These are phyloP conservation scores for Trametes villosa DNA, from an alignment of 768 basidiomycete species.

Conservation along the genomic window DNA sequence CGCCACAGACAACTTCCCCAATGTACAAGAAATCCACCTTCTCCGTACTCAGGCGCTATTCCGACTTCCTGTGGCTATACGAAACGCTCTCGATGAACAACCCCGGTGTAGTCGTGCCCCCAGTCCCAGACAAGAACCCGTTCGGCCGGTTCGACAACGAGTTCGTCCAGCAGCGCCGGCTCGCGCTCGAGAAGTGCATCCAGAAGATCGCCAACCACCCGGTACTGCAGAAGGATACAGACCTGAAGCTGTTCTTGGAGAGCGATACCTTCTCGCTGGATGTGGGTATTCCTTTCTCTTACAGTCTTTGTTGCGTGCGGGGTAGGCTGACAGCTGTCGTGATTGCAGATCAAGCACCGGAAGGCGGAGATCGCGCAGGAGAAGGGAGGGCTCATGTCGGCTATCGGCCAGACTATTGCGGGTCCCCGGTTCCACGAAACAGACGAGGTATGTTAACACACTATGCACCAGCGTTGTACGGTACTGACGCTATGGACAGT, in stretches of 20 bases:
- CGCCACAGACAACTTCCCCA: slow-evolving; percentile 77
- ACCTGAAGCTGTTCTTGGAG: slow-evolving; percentile 89
- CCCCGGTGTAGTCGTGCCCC: slow-evolving; percentile 96
- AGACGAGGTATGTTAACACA: slow-evolving; percentile 65
- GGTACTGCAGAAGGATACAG: slow-evolving; percentile 83
- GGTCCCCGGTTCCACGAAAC: slow-evolving; percentile 88
- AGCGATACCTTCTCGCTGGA: slow-evolving; percentile 91
- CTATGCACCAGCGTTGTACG: too few relatives aligned
- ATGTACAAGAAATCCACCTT: slow-evolving; percentile 82
- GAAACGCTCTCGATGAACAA: slow-evolving; percentile 88
- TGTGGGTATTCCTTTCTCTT: slow-evolving; percentile 50
- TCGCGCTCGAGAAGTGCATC: slow-evolving; percentile 87
- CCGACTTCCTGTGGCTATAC: slow-evolving; percentile 97
- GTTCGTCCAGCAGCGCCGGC: slow-evolving; percentile 85
- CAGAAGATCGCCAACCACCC: slow-evolving; percentile 94
- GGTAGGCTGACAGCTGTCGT: neutral
- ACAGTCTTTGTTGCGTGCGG: neutral
- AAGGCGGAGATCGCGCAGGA: slow-evolving; percentile 79
- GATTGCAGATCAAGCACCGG: slow-evolving; percentile 81
- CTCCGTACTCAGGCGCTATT: slow-evolving; percentile 95
- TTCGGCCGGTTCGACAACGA: slow-evolving; percentile 93
- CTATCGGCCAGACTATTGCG: slow-evolving; percentile 76
- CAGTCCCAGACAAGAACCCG: slow-evolving; percentile 92
- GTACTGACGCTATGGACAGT: slow-evolving; percentile 48
- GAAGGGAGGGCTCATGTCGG: slow-evolving; percentile 81